A percentile compares a stretch with the other conserved stretches of the same genome.
Evolutionary conservation across 495 filamentous ascomycete species (phyloP).

Genomic region (Melanomma pulvis-pyrius): DNA sequence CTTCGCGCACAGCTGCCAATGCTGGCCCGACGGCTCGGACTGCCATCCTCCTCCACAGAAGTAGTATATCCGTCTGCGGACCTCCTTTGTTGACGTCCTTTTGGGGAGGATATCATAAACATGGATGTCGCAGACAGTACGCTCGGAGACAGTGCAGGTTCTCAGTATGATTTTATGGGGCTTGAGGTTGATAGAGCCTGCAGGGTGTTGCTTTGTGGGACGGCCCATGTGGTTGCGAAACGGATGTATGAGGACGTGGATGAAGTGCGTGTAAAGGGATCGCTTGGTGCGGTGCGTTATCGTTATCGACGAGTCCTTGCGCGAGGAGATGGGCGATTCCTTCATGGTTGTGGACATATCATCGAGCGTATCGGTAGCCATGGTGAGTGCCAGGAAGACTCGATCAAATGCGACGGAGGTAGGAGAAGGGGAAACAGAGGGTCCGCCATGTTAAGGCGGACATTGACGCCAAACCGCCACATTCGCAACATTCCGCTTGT

Average conservation of each 20-base stretch:
- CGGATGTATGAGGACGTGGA: constrained; percentile 26
- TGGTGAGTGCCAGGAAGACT: neutral
- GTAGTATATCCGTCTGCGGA: constrained; percentile 43
- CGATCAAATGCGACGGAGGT: no score
- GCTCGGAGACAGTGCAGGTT: constrained; percentile 39
- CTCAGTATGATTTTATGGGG: constrained; percentile 24
- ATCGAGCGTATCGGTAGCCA: constrained; percentile 7
- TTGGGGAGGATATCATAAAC: constrained; percentile 42
- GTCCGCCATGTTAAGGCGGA: no score
- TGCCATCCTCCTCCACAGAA: constrained; percentile 48
- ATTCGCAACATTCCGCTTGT: no score
- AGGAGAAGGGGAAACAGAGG: no score
- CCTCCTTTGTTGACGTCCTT: neutral
- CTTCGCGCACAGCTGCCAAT: constrained; percentile 45
- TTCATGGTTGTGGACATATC: constrained; percentile 4
- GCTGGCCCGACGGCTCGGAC: constrained; percentile 40
- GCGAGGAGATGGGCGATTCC: neutral
- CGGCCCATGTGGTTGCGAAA: constrained; percentile 23
- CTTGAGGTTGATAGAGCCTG: constrained; percentile 31
- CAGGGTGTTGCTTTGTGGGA: constrained; percentile 22
- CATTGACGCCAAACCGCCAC: no score
- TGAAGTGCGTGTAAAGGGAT: constrained; percentile 15
- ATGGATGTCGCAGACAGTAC: constrained; percentile 38
- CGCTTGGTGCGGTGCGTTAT: constrained; percentile 24
- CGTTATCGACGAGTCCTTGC: constrained; percentile 9